Evolutionary conservation across 2,329 filamentous ascomycete species (phyloP).

Genomic region (Ascochyta koolunga): DNA sequence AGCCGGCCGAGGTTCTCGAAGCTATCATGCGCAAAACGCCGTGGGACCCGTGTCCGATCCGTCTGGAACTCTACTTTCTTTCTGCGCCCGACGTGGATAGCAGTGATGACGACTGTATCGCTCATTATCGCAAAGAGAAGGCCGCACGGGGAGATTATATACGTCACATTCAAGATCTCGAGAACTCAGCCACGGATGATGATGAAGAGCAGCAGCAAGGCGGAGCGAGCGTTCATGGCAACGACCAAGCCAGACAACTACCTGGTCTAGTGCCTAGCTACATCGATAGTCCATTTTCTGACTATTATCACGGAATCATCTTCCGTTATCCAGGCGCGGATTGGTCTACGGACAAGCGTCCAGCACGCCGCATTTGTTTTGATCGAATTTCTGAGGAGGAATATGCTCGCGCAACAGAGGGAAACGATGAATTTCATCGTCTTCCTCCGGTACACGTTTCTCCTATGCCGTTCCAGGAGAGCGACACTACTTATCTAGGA

Average conservation of each 20-base stretch:
- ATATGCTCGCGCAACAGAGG: conserved; percentile 5
- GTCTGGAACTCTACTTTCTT: conserved; percentile 12
- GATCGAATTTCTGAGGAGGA: conserved; percentile 10
- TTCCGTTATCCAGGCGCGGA: conserved; percentile 6
- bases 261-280: conserved; percentile 13
- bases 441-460: conserved; percentile 7
- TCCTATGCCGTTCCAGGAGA: conserved; percentile 12
- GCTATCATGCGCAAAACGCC: conserved; percentile 13
- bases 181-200: conserved; percentile 11
- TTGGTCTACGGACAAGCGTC: conserved; percentile 10
- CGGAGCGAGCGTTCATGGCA: conserved; percentile 9
- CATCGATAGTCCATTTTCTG: conserved; percentile 3
- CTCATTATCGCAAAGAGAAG: conserved; percentile 17
- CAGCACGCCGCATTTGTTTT: conserved; percentile 3
- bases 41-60: conserved; percentile 6
- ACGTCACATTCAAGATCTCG: conserved; percentile 12
- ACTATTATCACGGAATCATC: conserved; percentile 11
- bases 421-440: too few relatives aligned
- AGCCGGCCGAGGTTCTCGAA: conserved; percentile 14
- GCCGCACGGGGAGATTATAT: conserved; percentile 12
- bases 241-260: conserved; percentile 10
- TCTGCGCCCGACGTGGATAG: conserved; percentile 2
- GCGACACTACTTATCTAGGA: conserved; percentile 8
- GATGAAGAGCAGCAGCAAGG: conserved; percentile 14
- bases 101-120: conserved; percentile 7